A percentile compares a stretch with the other conserved stretches of the same genome.
Evolutionary conservation across 257 asterid genomes (phyloP).

Genomic region (Fraxinus excelsior): DNA sequence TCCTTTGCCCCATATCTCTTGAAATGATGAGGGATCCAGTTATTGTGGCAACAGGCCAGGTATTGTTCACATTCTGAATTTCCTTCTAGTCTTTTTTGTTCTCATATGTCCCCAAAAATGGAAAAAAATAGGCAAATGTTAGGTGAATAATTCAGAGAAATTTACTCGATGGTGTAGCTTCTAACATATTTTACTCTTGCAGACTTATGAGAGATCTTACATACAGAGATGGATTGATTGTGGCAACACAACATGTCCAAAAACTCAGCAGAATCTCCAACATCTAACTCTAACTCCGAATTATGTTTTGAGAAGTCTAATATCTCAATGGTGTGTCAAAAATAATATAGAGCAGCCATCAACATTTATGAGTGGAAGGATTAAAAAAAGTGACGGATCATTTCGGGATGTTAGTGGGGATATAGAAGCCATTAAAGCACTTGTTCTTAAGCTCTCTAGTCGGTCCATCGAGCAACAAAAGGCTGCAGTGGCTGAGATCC

Average conservation of each 20-base stretch:
- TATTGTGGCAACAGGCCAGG: slow-evolving; percentile 85
- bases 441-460: slow-evolving; percentile 72
- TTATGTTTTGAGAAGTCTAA: slow-evolving; percentile 68
- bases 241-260: slow-evolving; percentile 91
- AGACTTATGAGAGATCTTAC: slow-evolving; percentile 94
- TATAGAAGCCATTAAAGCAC: slow-evolving; percentile 63
- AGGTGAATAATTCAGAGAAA: neutral
- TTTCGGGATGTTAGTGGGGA: slow-evolving; percentile 75
- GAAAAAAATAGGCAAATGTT: neutral
- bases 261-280: slow-evolving; percentile 86
- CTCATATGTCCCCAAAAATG: neutral
- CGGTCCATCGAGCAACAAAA: slow-evolving; percentile 59
- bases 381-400: slow-evolving; percentile 78
- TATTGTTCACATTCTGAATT: slow-evolving; percentile 1
- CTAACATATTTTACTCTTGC: slow-evolving; percentile 30
- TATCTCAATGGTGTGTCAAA: slow-evolving; percentile 78
- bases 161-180: neutral
- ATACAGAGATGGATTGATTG: slow-evolving; percentile 95
- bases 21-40: slow-evolving; percentile 98
- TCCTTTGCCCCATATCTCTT: slow-evolving; percentile 91
- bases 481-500: slow-evolving; percentile 77
- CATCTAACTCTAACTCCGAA: slow-evolving; percentile 89
- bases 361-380: slow-evolving; percentile 51
- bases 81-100: neutral
- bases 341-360: slow-evolving; percentile 70